These are phyloP conservation scores for Pythium myriotylum DNA, from an alignment of 352 stramenopile genomes.

Conservation along the genomic window DNA sequence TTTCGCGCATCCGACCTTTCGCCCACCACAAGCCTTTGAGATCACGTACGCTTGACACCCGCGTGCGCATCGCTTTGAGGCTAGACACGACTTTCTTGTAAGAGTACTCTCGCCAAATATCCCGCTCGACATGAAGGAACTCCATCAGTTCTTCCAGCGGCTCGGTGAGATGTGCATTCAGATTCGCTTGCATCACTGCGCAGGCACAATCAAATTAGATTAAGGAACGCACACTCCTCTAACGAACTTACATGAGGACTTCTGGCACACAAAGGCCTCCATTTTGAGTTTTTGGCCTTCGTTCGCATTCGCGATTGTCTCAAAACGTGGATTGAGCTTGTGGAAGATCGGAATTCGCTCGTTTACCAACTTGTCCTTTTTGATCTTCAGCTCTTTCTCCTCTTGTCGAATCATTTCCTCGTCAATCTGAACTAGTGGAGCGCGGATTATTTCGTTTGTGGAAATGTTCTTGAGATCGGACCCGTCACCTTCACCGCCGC, in stretches of 20 bases:
- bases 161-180: constrained; percentile 78
- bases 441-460: constrained; percentile 46
- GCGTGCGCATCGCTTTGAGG: constrained; percentile 62
- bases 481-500: constrained; percentile 44
- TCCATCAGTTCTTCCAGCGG: constrained; percentile 82
- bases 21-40: constrained; percentile 70
- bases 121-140: constrained; percentile 73
- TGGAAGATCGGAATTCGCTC: constrained; percentile 72
- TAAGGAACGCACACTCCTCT: neutral
- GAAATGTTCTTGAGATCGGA: constrained; percentile 45
- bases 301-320: constrained; percentile 38
- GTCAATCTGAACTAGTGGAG: constrained; percentile 37
- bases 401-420: constrained; percentile 39
- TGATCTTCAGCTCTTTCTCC: constrained; percentile 45
- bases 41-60: constrained; percentile 61
- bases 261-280: constrained; percentile 72
- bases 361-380: constrained; percentile 59
- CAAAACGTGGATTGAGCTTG: constrained; percentile 72
- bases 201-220: neutral
- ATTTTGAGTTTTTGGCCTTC: constrained; percentile 43
- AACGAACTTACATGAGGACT: constrained; percentile 56
- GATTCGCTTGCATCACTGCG: constrained; percentile 64
- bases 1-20: constrained; percentile 68
- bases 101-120: constrained; percentile 81
- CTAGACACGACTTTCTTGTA: constrained; percentile 86